Conservation (phyloP, 148 eudicot species). For the Chenopodium berlandieri region DNA sequence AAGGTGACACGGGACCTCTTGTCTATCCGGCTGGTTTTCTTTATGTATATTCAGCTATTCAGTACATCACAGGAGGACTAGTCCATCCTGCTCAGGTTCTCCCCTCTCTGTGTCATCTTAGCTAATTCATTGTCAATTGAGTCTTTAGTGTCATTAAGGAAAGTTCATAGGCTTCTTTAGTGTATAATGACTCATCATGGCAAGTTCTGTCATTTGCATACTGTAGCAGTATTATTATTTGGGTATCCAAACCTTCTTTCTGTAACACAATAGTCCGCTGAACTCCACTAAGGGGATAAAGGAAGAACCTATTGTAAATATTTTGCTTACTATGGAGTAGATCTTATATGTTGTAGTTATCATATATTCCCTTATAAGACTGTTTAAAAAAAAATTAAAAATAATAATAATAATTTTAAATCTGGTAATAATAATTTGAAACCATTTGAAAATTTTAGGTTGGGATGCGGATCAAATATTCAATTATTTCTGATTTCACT, state of each 20-base stretch:
- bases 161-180: not conserved
- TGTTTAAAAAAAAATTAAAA: too few relatives aligned
- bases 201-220: not conserved
- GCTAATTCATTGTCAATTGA: not conserved
- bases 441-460: not conserved
- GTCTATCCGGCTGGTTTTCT: constrained; percentile 99
- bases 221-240: not conserved
- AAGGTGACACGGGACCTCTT: constrained; percentile 95
- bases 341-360: too few relatives aligned
- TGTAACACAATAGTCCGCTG: not conserved
- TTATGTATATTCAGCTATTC: constrained; percentile 78
- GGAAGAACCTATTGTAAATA: not conserved
- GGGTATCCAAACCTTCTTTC: not conserved
- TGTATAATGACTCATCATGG: not conserved
- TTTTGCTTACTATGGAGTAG: too few relatives aligned
- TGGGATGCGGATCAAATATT: not conserved
- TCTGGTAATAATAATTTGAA: not conserved
- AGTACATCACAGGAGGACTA: constrained; percentile 74
- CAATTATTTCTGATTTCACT: too few relatives aligned
- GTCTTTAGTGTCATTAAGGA: not conserved
- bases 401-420: not conserved
- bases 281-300: not conserved
- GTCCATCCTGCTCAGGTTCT: constrained; percentile 83
- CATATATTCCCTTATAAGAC: too few relatives aligned
- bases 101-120: not conserved